Evolutionary conservation across 352 stramenopile genomes (phyloP).

Genomic region (Phytopythium ostracodes): DNA sequence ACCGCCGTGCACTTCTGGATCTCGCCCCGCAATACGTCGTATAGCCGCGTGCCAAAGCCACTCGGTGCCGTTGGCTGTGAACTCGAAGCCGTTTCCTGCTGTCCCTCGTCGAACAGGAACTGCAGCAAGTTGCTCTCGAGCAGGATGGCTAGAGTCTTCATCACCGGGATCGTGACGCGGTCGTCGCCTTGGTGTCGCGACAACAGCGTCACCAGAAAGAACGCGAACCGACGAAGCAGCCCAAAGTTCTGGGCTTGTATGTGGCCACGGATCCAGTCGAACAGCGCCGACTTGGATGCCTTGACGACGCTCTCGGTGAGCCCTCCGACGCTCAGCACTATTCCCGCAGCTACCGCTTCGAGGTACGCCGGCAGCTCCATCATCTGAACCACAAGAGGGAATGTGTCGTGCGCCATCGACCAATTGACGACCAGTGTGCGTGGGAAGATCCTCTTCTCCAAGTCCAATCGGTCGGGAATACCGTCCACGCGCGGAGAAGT

Average conservation of each 20-base stretch:
- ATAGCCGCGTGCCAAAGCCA: constrained; percentile 58
- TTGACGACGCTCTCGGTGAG: constrained; percentile 94
- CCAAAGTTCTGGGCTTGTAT: constrained; percentile 57
- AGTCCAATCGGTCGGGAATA: constrained; percentile 68
- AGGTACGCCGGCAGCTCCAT: constrained; percentile 88
- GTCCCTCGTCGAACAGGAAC: constrained; percentile 38
- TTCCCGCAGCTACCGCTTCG: constrained; percentile 77
- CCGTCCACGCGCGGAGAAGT: constrained; percentile 56
- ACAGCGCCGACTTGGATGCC: constrained; percentile 58
- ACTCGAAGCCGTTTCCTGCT: background rate
- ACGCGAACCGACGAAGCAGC: constrained; percentile 59
- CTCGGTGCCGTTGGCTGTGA: background rate
- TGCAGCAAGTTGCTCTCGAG: constrained; percentile 54
- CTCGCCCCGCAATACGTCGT: constrained; percentile 59
- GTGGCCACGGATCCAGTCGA: constrained; percentile 56
- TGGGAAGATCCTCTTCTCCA: constrained; percentile 68
- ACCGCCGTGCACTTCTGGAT: constrained; percentile 59
- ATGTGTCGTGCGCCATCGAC: constrained; percentile 86
- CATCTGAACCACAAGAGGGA: constrained; percentile 85
- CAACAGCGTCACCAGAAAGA: constrained; percentile 64
- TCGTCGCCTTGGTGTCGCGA: constrained; percentile 59
- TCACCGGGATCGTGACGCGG: constrained; percentile 79
- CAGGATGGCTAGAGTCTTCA: constrained; percentile 85
- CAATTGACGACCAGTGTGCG: constrained; percentile 59
- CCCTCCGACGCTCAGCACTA: constrained; percentile 94